These are phyloP conservation scores for Boletus vermiculosoides DNA, from an alignment of 768 basidiomycete species.

Conservation along the genomic window DNA sequence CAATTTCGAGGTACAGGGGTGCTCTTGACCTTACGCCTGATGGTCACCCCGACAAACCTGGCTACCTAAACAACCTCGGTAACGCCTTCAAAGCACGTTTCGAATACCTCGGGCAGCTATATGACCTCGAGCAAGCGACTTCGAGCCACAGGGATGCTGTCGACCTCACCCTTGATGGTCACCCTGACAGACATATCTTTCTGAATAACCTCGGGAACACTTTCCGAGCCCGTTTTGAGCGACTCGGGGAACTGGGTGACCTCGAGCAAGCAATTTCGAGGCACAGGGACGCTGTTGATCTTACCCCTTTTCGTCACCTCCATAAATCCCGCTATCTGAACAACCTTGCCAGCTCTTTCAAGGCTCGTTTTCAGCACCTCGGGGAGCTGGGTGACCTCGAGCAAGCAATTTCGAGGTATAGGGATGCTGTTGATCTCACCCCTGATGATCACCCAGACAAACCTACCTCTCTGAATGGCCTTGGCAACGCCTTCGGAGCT, in stretches of 20 bases:
- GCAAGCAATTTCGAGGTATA: background rate
- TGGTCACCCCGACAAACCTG: background rate
- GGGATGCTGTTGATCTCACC: background rate
- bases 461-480: background rate
- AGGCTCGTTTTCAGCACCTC: background rate
- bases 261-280: background rate
- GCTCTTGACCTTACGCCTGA: background rate
- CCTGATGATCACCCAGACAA: background rate
- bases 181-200: background rate
- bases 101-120: background rate
- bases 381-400: background rate
- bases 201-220: background rate
- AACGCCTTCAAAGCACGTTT: background rate
- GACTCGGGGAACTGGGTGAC: background rate
- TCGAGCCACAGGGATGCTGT: background rate
- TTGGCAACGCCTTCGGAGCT: background rate
- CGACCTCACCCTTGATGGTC: background rate
- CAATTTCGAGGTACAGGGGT: background rate
- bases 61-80: background rate
- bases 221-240: background rate
- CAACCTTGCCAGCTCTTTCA: background rate
- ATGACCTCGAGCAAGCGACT: background rate
- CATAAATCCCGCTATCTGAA: background rate
- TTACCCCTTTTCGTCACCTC: background rate
- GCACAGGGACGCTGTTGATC: background rate